Percentiles rank a stretch among this genome's conserved stretches.
Conservation (phyloP, 345 rosid species). For the Rubroshorea leprosula region DNA sequence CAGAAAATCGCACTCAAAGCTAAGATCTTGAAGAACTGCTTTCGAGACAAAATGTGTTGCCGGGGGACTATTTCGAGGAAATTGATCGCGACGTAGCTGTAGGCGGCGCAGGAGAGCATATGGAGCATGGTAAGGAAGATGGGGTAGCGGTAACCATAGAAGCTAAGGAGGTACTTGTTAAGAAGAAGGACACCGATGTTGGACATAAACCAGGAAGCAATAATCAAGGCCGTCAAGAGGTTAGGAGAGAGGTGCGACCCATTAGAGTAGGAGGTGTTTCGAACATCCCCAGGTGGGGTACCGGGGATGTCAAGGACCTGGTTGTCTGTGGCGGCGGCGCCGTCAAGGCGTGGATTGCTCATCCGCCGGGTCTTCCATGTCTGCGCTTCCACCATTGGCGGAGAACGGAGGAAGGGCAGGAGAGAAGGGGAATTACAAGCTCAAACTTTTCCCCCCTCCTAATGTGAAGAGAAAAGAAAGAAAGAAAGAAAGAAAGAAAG, state of each 20-base stretch:
- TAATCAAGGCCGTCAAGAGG: slow-evolving; percentile 57
- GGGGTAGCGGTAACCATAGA: slow-evolving; percentile 86
- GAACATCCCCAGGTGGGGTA: slow-evolving; percentile 73
- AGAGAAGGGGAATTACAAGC: too few relatives aligned
- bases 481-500: slow-evolving; percentile 13
- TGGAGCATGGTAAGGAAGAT: slow-evolving; percentile 91
- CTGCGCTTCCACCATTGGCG: slow-evolving; percentile 89
- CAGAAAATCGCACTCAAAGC: slow-evolving; percentile 79
- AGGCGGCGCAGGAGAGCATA: slow-evolving; percentile 80
- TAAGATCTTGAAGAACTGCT: slow-evolving; percentile 76
- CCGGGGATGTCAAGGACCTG: slow-evolving; percentile 69
- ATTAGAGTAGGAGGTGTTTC: slow-evolving; percentile 28
- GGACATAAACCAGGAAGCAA: slow-evolving; percentile 87
- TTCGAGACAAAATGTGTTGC: slow-evolving; percentile 71
- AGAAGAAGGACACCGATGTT: slow-evolving; percentile 93
- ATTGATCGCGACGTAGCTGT: slow-evolving; percentile 68
- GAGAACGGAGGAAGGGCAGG: too few relatives aligned
- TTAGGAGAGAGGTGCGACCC: slow-evolving; percentile 51
- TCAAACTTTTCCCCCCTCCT: slow-evolving; percentile 19
- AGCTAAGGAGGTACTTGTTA: slow-evolving; percentile 93
- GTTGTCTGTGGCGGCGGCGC: slow-evolving; percentile 32
- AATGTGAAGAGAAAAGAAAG: too few relatives aligned
- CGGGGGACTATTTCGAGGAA: slow-evolving; percentile 73
- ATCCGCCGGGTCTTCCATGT: slow-evolving; percentile 98
- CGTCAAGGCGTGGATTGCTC: slow-evolving; percentile 84